Evolutionary conservation across 371 early-diverging fungal species (phyloP).

Genomic region (Sporodiniella umbellata): DNA sequence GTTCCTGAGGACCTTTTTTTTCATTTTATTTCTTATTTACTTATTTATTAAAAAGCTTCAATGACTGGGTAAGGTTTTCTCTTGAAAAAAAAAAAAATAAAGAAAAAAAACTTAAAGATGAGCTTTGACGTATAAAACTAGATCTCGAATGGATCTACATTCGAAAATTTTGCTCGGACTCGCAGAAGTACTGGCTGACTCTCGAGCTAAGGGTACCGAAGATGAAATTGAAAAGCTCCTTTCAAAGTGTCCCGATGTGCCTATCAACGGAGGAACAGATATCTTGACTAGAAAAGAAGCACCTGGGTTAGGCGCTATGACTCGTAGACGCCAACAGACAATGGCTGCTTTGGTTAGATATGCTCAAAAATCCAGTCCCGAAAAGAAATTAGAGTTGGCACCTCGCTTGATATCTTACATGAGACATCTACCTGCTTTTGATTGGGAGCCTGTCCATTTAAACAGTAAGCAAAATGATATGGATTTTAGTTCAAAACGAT

Average conservation of each 20-base stretch:
- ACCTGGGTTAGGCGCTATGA: slow-evolving; percentile 29
- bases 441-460: slow-evolving; percentile 28
- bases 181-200: slow-evolving; percentile 55
- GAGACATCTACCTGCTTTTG: slow-evolving; percentile 29
- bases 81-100: too few relatives aligned
- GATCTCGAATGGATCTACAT: slow-evolving; percentile 41
- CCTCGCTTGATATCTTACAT: slow-evolving; percentile 39
- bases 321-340: slow-evolving; percentile 45
- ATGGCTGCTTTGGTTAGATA: slow-evolving; percentile 44
- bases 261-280: slow-evolving; percentile 22
- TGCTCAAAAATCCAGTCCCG: slow-evolving; percentile 30
- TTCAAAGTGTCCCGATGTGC: slow-evolving; percentile 36
- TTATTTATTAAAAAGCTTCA: too few relatives aligned
- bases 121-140: too few relatives aligned
- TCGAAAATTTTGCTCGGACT: slow-evolving; percentile 61
- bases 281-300: slow-evolving; percentile 14
- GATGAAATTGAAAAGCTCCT: slow-evolving; percentile 36
- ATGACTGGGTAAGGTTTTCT: too few relatives aligned
- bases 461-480: slow-evolving; percentile 25
- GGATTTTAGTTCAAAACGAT: too few relatives aligned
- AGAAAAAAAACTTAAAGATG: too few relatives aligned
- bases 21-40: too few relatives aligned
- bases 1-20: too few relatives aligned
- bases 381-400: slow-evolving; percentile 17
- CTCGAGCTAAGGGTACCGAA: slow-evolving; percentile 34